These are phyloP conservation scores for Immersiporthe knoxdaviesiana DNA, from an alignment of 2,329 filamentous ascomycete species.

Conservation along the genomic window DNA sequence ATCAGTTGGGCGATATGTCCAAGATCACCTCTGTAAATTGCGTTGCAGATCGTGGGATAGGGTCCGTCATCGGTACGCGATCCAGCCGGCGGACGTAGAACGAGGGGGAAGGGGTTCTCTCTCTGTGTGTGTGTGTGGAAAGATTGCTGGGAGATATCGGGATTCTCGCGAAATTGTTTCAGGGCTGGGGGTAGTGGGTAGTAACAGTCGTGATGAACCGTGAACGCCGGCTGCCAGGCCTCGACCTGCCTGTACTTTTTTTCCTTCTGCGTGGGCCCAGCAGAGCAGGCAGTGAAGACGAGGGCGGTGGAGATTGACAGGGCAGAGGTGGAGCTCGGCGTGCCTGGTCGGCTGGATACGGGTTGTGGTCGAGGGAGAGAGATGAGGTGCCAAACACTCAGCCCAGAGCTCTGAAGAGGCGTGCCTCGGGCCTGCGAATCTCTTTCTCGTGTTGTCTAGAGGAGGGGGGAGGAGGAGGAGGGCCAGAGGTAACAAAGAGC, in stretches of 20 bases:
- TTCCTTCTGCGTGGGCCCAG: conserved; percentile 15
- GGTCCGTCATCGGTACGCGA: conserved; percentile 34
- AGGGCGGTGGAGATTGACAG: conserved; percentile 21
- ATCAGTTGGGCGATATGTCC: conserved; percentile 34
- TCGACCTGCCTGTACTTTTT: conserved; percentile 11
- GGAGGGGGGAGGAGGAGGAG: background rate
- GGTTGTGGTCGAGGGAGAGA: conserved; percentile 8
- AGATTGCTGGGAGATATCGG: conserved; percentile 1
- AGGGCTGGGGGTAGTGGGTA: background rate
- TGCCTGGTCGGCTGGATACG: conserved; percentile 17
- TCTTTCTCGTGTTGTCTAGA: background rate
- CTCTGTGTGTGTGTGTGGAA: background rate
- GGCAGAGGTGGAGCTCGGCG: conserved; percentile 19
- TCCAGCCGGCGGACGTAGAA: conserved; percentile 18
- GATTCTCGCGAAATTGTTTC: conserved; percentile 7
- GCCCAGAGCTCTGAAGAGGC: conserved; percentile 16
- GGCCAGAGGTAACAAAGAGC: background rate
- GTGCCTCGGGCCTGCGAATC: conserved; percentile 27
- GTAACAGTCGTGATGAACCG: background rate
- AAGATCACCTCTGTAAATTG: conserved; percentile 36
- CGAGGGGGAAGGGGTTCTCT: background rate
- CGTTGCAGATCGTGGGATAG: conserved; percentile 13
- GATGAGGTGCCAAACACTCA: background rate
- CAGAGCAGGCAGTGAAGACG: conserved; percentile 20
- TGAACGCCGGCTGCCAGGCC: conserved; percentile 1